Conservation (phyloP, 2,329 filamentous ascomycete species). For the Exophiala calicioides region DNA sequence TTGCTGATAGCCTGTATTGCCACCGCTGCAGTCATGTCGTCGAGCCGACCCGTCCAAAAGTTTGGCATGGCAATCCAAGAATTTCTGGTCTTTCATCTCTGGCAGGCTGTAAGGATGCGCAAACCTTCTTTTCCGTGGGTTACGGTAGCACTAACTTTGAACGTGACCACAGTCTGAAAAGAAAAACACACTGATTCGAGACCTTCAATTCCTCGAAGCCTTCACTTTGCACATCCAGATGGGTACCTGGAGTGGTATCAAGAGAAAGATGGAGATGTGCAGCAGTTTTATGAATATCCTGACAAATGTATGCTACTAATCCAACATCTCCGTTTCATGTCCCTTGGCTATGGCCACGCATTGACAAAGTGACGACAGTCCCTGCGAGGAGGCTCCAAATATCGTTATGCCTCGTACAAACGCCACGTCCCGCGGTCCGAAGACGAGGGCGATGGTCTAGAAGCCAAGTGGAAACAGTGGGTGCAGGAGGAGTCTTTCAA, state of each 20-base stretch:
- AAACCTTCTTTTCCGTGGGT: too few relatives aligned
- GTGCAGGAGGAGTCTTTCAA: slow-evolving; percentile 5
- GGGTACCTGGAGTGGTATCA: slow-evolving; percentile 3
- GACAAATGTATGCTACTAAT: neutral
- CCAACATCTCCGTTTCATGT: too few relatives aligned
- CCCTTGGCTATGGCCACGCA: neutral
- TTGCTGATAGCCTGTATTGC: neutral
- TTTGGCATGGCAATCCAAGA: slow-evolving; percentile 6
- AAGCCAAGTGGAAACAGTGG: slow-evolving; percentile 8
- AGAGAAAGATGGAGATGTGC: slow-evolving; percentile 9
- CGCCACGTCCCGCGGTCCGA: neutral
- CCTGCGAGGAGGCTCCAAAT: neutral
- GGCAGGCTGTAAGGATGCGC: slow-evolving; percentile 3
- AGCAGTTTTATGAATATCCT: slow-evolving; percentile 3
- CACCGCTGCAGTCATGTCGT: neutral
- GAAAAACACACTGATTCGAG: slow-evolving; percentile 1
- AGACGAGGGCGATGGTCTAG: slow-evolving; percentile 2
- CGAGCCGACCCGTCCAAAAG: slow-evolving; percentile 4
- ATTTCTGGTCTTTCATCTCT: slow-evolving; percentile 4
- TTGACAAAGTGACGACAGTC: neutral
- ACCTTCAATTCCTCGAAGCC: slow-evolving; percentile 3
- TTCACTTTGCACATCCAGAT: slow-evolving; percentile 5
- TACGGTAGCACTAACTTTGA: too few relatives aligned
- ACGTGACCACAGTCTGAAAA: slow-evolving; percentile 3
- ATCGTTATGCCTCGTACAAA: slow-evolving; percentile 2